Conservation (phyloP, 2,329 filamentous ascomycete species). For the Arthrinium phaeospermum region DNA sequence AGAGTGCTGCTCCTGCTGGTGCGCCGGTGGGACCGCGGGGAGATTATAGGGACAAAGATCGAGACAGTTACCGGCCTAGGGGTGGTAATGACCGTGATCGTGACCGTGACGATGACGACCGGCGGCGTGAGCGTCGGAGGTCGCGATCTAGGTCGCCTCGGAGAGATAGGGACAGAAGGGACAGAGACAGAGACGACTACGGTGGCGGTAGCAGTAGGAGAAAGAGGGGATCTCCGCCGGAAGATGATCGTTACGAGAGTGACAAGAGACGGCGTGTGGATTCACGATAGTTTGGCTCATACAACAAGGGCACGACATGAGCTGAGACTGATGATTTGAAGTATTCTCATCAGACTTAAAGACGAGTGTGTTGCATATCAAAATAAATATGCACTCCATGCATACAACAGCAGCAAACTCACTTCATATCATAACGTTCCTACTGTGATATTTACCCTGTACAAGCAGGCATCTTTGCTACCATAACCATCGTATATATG, state of each 20-base stretch:
- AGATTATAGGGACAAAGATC: constrained; percentile 33
- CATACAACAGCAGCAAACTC: neutral
- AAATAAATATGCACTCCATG: too few species aligned
- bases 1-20: constrained; percentile 35
- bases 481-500: neutral
- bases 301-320: neutral
- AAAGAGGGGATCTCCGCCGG: constrained; percentile 63
- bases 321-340: neutral
- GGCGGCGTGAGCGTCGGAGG: constrained; percentile 43
- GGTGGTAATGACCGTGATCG: constrained; percentile 36
- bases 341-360: neutral
- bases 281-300: constrained; percentile 35
- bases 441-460: neutral
- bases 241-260: constrained; percentile 58
- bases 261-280: constrained; percentile 68
- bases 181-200: constrained; percentile 44
- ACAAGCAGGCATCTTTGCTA: too few species aligned
- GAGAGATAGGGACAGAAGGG: constrained; percentile 22
- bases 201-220: constrained; percentile 57
- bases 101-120: constrained; percentile 39
- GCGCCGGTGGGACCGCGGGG: constrained; percentile 45
- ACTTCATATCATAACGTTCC: neutral
- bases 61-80: constrained; percentile 32
- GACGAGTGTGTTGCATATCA: neutral
- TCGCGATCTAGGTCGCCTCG: constrained; percentile 63